These are phyloP conservation scores for Starmerella asiatica DNA, from an alignment of 805 yeast genomes.

Conservation along the genomic window DNA sequence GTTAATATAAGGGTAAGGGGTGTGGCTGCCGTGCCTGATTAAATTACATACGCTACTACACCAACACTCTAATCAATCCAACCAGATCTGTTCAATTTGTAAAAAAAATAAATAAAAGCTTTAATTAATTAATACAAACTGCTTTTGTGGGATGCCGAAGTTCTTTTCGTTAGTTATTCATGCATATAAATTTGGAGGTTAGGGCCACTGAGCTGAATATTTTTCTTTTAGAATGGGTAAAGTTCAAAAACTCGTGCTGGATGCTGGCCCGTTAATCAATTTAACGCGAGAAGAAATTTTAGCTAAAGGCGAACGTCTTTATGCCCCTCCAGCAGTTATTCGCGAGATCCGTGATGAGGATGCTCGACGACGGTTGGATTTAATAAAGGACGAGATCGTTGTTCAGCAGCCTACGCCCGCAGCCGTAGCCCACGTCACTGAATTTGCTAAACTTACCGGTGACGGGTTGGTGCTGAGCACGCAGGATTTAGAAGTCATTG, in stretches of 20 bases:
- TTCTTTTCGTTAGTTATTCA: too few relatives aligned
- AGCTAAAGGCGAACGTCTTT: constrained; percentile 55
- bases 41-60: too few relatives aligned
- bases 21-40: too few relatives aligned
- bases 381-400: constrained; percentile 69
- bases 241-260: constrained; percentile 53
- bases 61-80: too few relatives aligned
- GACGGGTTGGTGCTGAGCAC: constrained; percentile 77
- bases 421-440: constrained; percentile 50
- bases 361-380: constrained; percentile 59
- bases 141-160: too few relatives aligned
- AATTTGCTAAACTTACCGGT: constrained; percentile 79
- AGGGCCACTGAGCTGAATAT: too few relatives aligned
- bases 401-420: constrained; percentile 62
- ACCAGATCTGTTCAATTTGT: too few relatives aligned
- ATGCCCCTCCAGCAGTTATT: constrained; percentile 84
- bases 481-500: constrained; percentile 86
- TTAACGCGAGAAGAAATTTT: constrained; percentile 64
- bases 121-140: too few relatives aligned
- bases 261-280: constrained; percentile 90
- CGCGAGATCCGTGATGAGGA: constrained; percentile 76
- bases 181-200: too few relatives aligned
- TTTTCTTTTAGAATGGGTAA: constrained; percentile 7
- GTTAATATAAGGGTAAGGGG: too few relatives aligned
- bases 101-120: too few relatives aligned